Conservation (phyloP, 164 flowering plant species). For the Hamamelis virginiana region DNA sequence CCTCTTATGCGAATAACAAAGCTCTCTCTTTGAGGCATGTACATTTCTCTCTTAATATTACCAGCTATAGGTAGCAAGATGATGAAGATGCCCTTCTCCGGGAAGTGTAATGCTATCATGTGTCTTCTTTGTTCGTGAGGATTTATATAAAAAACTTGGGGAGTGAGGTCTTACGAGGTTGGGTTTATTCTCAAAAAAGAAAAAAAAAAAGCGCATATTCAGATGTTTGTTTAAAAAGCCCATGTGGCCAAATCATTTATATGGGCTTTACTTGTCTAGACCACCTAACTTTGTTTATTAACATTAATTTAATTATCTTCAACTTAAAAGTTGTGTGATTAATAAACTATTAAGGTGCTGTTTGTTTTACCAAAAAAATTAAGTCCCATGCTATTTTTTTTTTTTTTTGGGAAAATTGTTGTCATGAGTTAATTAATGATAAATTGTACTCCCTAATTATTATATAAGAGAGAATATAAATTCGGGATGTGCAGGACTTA, state of each 20-base stretch:
- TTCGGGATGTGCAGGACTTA: no score
- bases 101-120: constrained; percentile 53
- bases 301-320: constrained; percentile 6
- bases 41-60: constrained; percentile 22
- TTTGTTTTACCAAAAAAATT: no score
- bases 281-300: constrained; percentile 22
- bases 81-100: constrained; percentile 21
- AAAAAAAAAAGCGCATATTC: constrained; percentile 14
- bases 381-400: no score
- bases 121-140: constrained; percentile 31
- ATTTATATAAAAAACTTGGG: constrained; percentile 17
- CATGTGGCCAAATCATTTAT: constrained; percentile 77
- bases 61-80: not conserved
- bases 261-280: constrained; percentile 41
- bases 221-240: constrained; percentile 11
- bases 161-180: not conserved
- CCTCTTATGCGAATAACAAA: constrained; percentile 37
- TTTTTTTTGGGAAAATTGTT: no score
- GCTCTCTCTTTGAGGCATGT: constrained; percentile 38
- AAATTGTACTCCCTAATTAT: no score
- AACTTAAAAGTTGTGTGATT: not conserved
- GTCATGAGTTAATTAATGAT: not conserved
- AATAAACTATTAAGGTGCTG: not conserved
- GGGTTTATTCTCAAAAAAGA: constrained; percentile 3
- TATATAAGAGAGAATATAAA: no score